Evolutionary conservation across 1,284 basidiomycete genomes (phyloP).

Genomic region (Cryptococcus floricola): DNA sequence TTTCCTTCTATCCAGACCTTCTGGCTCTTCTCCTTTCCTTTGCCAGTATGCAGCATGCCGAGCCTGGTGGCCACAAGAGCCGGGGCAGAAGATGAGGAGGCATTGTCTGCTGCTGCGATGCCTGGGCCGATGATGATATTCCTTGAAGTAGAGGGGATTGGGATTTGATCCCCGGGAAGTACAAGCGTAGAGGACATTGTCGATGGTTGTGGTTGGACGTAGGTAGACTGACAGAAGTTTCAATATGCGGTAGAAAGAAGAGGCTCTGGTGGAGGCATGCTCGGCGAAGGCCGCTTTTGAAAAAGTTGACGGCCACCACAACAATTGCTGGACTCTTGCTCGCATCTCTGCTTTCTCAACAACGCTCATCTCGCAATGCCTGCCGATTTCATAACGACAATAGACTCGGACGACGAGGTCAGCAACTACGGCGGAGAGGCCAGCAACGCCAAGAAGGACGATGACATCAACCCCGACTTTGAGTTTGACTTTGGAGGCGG

Average conservation of each 20-base stretch:
- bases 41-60: slow-evolving; percentile 34
- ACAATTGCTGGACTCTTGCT: neutral
- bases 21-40: slow-evolving; percentile 34
- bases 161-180: slow-evolving; percentile 44
- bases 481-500: slow-evolving; percentile 68
- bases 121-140: slow-evolving; percentile 42
- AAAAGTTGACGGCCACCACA: slow-evolving; percentile 1
- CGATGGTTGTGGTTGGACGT: neutral
- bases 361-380: slow-evolving; percentile 19
- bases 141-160: slow-evolving; percentile 26
- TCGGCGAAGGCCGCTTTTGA: neutral
- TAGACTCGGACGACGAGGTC: slow-evolving; percentile 50
- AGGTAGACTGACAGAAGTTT: neutral
- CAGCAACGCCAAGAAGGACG: slow-evolving; percentile 45
- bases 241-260: neutral
- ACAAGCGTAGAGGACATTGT: slow-evolving; percentile 29
- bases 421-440: slow-evolving; percentile 23
- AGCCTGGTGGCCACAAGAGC: slow-evolving; percentile 33
- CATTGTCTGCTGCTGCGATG: slow-evolving; percentile 14
- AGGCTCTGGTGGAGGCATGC: neutral
- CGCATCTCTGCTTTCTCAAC: neutral
- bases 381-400: slow-evolving; percentile 48
- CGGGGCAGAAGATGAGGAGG: slow-evolving; percentile 11
- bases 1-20: slow-evolving; percentile 44
- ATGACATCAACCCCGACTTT: slow-evolving; percentile 72